phyloP scores from a whole-genome alignment of 805 yeast genomes.

The Metahyphopichia silvanorum region DNA sequence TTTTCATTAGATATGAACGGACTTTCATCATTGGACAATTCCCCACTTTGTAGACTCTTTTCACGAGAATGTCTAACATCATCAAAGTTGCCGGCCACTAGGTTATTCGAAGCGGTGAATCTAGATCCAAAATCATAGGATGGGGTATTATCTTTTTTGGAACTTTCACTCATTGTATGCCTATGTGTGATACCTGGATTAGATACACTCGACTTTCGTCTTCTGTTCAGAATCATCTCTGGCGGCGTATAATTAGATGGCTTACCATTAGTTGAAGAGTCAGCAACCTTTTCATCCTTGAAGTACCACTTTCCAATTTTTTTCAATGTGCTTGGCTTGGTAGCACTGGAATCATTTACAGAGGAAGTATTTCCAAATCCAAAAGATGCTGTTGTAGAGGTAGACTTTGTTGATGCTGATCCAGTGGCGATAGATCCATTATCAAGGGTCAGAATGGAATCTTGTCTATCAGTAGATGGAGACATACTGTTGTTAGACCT shows the following conservation, averaged over 20 bases:
- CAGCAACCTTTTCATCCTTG: conserved; percentile 33
- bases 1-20: no score
- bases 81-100: no score
- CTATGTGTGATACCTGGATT: neutral
- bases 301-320: conserved; percentile 71
- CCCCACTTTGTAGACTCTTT: no score
- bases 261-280: neutral
- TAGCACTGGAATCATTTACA: conserved; percentile 3
- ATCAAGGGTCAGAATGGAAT: neutral
- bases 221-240: conserved; percentile 64
- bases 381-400: neutral
- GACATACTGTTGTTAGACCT: neutral
- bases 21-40: no score
- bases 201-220: conserved; percentile 16
- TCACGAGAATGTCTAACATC: no score
- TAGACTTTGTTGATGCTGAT: neutral
- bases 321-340: conserved; percentile 38
- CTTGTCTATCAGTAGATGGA: neutral
- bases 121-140: conserved; percentile 17
- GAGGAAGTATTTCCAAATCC: conserved; percentile 2
- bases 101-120: no score
- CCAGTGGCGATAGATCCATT: neutral
- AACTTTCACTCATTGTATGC: neutral
- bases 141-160: conserved; percentile 6
- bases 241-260: conserved; percentile 43